These are phyloP conservation scores for Metarhizium humberi DNA, from an alignment of 2,329 filamentous ascomycete species.

Conservation along the genomic window DNA sequence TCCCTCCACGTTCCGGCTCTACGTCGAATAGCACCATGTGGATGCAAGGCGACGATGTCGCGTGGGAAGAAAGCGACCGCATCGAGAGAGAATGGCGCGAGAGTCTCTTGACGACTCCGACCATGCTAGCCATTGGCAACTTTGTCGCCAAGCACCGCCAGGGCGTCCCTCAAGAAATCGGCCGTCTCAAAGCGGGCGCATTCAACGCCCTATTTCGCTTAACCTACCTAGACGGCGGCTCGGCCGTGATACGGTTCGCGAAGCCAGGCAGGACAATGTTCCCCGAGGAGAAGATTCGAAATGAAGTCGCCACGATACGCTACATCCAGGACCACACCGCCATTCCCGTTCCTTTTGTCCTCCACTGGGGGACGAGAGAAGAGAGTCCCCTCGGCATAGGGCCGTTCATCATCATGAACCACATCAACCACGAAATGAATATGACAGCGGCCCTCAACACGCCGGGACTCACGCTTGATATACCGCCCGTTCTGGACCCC, in stretches of 20 bases:
- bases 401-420: too few relatives aligned
- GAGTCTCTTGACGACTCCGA: neutral
- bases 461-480: too few relatives aligned
- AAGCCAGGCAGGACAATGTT: conserved; percentile 4
- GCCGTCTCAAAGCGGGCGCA: neutral
- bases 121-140: neutral
- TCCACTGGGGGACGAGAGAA: too few relatives aligned
- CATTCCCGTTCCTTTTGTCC: too few relatives aligned
- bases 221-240: neutral
- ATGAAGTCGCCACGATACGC: conserved; percentile 8
- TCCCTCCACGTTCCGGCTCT: too few relatives aligned
- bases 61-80: neutral
- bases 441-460: too few relatives aligned
- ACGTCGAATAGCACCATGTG: neutral
- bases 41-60: neutral
- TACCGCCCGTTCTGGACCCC: too few relatives aligned
- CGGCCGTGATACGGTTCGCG: neutral
- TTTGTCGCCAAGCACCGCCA: conserved; percentile 3
- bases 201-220: neutral
- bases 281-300: conserved; percentile 8
- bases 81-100: neutral
- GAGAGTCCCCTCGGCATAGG: too few relatives aligned
- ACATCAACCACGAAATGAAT: too few relatives aligned
- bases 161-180: conserved; percentile 1
- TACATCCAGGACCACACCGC: conserved; percentile 4